These are phyloP conservation scores for Manihot esculenta DNA, from an alignment of 441 rosid genomes.

Conservation along the genomic window DNA sequence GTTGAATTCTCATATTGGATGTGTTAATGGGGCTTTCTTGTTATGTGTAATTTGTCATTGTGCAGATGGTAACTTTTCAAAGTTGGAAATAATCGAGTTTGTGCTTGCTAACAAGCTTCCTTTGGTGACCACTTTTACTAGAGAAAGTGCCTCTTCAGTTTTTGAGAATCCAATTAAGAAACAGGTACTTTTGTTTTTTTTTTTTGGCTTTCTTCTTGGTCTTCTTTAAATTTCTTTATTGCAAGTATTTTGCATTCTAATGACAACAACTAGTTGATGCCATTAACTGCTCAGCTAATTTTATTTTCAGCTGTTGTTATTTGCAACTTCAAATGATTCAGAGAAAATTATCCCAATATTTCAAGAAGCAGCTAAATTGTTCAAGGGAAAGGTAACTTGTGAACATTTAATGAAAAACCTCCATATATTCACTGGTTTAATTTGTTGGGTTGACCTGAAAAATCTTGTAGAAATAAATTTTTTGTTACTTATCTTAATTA, in stretches of 20 bases:
- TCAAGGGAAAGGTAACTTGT: slow-evolving; percentile 84
- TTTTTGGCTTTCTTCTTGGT: not conserved
- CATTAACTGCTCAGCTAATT: slow-evolving; percentile 22
- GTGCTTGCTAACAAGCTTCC: slow-evolving; percentile 87
- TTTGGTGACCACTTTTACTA: slow-evolving; percentile 70
- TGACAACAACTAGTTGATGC: not conserved
- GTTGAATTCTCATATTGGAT: slow-evolving; percentile 6
- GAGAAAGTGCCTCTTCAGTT: slow-evolving; percentile 72
- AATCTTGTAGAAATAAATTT: not conserved
- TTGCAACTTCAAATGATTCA: slow-evolving; percentile 62
- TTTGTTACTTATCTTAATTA: not conserved
- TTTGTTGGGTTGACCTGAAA: slow-evolving; percentile 3
- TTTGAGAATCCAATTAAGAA: slow-evolving; percentile 87
- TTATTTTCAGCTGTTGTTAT: slow-evolving; percentile 59
- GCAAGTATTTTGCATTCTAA: not conserved
- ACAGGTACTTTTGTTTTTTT: slow-evolving; percentile 44
- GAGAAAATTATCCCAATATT: slow-evolving; percentile 60
- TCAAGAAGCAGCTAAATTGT: slow-evolving; percentile 77
- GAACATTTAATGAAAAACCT: not conserved
- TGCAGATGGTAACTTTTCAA: slow-evolving; percentile 83
- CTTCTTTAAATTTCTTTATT: not conserved
- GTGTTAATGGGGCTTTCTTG: slow-evolving; percentile 10
- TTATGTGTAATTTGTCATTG: slow-evolving; percentile 24
- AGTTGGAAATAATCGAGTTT: slow-evolving; percentile 64
- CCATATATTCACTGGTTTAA: not conserved